Base-by-base conservation (phyloP, 2,329 filamentous ascomycete genomes). In the Bipolaris cookei region DNA sequence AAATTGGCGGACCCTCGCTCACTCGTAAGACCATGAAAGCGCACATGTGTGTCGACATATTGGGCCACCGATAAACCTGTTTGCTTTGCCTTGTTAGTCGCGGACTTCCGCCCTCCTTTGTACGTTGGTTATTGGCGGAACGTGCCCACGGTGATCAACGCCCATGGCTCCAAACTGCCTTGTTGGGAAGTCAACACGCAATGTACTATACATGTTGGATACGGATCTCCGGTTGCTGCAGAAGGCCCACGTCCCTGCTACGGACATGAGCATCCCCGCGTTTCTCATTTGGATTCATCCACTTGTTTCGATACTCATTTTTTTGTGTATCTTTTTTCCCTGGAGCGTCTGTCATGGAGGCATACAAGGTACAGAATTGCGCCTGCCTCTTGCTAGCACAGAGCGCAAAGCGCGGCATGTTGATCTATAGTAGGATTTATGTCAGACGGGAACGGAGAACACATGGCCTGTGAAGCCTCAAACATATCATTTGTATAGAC, bases 71-170 rank as follows among this genome's bases (percentile, higher is more conserved):
- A 30, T 30, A 30, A 30, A 30, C 28, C 28, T 11, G 10, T 4
- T 18, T 46, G 28, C 20, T 39, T 21, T n/a, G 28, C 38, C 38
- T 35, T 42, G 38, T 14, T 20, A 4, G 18, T 25, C 41, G 39
- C 41, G 38, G 50, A 43, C 38, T 20, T 42, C 35, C 35, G 38
- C 20, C 35, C 42, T 30, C 28, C 20, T 37, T 38, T 23, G 44
- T 35, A 16, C 46, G 30, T 39, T 39, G 37, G 43, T 53, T 37
- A 57, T 53, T 59, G 53, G 57, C 58, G 55, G 58, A 61, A 58
- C 55, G 56, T 61, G 55, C 55, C 51, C 51, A 43, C 51, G 35
- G 47, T 30, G 44, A 61, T 61, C 55, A 16, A 61, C 51, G 44
- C 14, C 32, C 28, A 11, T 32, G 21, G 18, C 34, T 4, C 35